Base-by-base conservation (phyloP, 352 stramenopile genomes). In the Phytophthora sp. region DNA sequence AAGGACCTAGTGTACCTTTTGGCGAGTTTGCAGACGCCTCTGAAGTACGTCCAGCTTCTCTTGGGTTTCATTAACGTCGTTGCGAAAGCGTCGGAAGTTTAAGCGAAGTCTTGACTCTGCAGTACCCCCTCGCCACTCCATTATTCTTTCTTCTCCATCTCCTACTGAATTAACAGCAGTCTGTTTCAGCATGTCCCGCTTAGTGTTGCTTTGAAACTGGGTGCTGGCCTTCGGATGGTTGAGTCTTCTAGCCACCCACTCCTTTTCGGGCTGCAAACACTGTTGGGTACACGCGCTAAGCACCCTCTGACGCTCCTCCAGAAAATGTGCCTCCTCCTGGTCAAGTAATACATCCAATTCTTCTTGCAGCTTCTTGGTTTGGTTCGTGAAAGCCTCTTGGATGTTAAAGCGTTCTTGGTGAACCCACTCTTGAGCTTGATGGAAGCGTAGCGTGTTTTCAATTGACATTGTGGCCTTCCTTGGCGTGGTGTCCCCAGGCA, bases 361-460 rank as follows among this genome's bases (percentile, higher is more conserved):
- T 11, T 63, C 49, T 21, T 88, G 76, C 12, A 88, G 69, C 50
- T 86, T 82, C 33, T 76, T 77, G 0, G 69, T 79, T 55, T 90
- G 79, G 39, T 80, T 86, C 7, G 77, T 88, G 53, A 90, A 88
- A 2, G 83, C 83, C 35, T 90, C 77, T 47, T 91, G 73, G 36
- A 91, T 76, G 45, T 86, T 90, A 49, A 89, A 91, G 1, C 80
- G 79, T 35, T 91, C 83, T 41, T 90, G 80, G 7, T 75, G 58
- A 49, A 86, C 69, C 80, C 83, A 89, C 24, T 88, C 69, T 36
- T 74, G 66, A 29, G 75, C 61, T 27, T 77, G 45, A 13, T 78
- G 62, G 9, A 72, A 38, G 0, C 62, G 66, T 24, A 79, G 49
- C 5, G 39, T 61, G 26, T 76, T 60, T 24, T 66, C 69, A 36